Evolutionary conservation across 345 rosid genomes (phyloP).

Genomic region (Lumnitzera racemosa): DNA sequence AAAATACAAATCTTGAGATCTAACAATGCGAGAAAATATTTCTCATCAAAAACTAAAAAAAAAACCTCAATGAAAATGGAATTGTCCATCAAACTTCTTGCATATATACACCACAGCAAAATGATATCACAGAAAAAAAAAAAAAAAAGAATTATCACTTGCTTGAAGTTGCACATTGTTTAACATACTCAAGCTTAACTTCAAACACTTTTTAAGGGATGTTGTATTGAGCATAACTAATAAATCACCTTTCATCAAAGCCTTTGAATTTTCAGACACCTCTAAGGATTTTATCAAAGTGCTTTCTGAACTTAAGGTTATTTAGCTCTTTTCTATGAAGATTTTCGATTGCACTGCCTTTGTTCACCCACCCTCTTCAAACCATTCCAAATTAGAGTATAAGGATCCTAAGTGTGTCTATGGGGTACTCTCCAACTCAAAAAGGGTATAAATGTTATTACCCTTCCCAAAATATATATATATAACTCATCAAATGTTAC

Average conservation of each 20-base stretch:
- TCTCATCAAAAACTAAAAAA: too few relatives aligned
- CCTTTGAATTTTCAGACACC: not conserved
- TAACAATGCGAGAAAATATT: too few relatives aligned
- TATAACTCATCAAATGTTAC: constrained; percentile 1
- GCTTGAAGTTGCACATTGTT: too few relatives aligned
- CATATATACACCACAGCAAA: too few relatives aligned
- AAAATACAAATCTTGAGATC: too few relatives aligned
- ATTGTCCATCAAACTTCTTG: too few relatives aligned
- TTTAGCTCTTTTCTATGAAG: not conserved
- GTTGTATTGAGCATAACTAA: not conserved
- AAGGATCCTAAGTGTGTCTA: not conserved
- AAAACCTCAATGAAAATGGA: too few relatives aligned
- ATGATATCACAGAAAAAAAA: too few relatives aligned
- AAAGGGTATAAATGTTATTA: constrained; percentile 4
- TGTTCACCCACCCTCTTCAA: not conserved
- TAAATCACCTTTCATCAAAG: not conserved
- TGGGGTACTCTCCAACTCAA: not conserved
- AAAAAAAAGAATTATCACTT: too few relatives aligned
- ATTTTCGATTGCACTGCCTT: not conserved
- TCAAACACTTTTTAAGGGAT: not conserved
- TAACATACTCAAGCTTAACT: too few relatives aligned
- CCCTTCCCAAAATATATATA: not conserved
- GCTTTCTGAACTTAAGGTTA: not conserved
- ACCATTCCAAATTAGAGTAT: not conserved
- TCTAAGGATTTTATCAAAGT: not conserved